phyloP scores from a whole-genome alignment of 768 basidiomycete species.

The Mycena vitilis region DNA sequence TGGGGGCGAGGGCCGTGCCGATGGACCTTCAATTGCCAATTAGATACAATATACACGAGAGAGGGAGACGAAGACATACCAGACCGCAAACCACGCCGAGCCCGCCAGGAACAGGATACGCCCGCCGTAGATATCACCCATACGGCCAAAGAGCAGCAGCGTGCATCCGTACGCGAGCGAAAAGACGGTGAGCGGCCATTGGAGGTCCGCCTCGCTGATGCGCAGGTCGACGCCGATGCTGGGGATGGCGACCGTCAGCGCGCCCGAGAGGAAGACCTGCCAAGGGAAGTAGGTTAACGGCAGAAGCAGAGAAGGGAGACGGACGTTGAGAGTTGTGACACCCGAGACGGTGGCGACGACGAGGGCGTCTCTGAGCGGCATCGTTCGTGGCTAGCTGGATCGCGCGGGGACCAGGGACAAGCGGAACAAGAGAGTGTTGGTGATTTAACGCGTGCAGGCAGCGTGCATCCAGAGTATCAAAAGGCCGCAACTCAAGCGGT shows the following conservation, averaged over 20 bases:
- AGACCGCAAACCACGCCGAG: conserved; percentile 40
- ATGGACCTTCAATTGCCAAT: no score
- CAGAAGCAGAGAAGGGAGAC: no score
- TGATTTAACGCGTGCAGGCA: no score
- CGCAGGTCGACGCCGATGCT: conserved; percentile 38
- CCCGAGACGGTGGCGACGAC: conserved; percentile 2
- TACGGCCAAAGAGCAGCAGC: conserved; percentile 37
- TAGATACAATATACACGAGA: no score
- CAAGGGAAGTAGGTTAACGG: no score
- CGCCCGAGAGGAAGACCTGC: conserved; percentile 16
- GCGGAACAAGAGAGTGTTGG: no score
- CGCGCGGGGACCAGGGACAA: no score
- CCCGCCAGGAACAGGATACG: conserved; percentile 44
- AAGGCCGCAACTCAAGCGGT: no score
- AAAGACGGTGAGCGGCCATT: conserved; percentile 39
- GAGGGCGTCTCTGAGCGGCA: no score
- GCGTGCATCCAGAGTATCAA: no score
- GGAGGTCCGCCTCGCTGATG: conserved; percentile 35
- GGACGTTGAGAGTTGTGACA: conserved; percentile 7
- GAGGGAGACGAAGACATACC: no score
- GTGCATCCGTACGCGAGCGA: conserved; percentile 38
- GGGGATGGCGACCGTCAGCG: conserved; percentile 39
- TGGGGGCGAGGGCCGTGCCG: conserved; percentile 40
- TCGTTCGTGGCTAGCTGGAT: no score
- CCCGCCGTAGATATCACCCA: conserved; percentile 40